Evolutionary conservation across 768 basidiomycete genomes (phyloP).

Genomic region (Lepiota venenata): DNA sequence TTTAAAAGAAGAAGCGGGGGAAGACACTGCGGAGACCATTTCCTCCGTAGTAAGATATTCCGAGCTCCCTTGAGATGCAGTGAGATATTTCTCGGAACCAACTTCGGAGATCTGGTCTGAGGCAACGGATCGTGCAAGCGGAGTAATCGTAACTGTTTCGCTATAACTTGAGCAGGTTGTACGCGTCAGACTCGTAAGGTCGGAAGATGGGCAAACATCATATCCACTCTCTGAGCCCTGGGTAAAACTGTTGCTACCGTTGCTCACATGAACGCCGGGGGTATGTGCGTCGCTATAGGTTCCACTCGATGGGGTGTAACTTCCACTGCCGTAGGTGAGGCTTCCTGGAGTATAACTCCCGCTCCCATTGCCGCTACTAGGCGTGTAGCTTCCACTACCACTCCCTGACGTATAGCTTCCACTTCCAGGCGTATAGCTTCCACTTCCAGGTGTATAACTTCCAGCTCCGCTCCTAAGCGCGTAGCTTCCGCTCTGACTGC

Average conservation of each 20-base stretch:
- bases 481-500: slow-evolving; percentile 15
- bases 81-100: slow-evolving; percentile 37
- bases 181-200: slow-evolving; percentile 37
- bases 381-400: slow-evolving; percentile 16
- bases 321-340: slow-evolving; percentile 16
- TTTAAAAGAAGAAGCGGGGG: slow-evolving; percentile 28
- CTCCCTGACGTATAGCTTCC: slow-evolving; percentile 8
- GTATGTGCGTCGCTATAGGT: slow-evolving; percentile 3
- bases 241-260: slow-evolving; percentile 22
- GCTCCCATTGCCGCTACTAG: slow-evolving; percentile 13
- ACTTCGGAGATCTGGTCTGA: slow-evolving; percentile 23
- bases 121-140: slow-evolving; percentile 25
- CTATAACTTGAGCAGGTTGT: slow-evolving; percentile 21
- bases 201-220: slow-evolving; percentile 51
- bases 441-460: slow-evolving; percentile 14
- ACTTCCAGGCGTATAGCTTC: slow-evolving; percentile 15
- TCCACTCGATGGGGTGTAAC: slow-evolving; percentile 15
- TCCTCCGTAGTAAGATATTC: slow-evolving; percentile 43
- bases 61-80: slow-evolving; percentile 47
- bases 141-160: slow-evolving; percentile 31
- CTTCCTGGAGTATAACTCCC: slow-evolving; percentile 12
- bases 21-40: slow-evolving; percentile 28
- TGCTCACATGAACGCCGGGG: slow-evolving; percentile 12
- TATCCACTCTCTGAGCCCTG: slow-evolving; percentile 49
- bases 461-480: slow-evolving; percentile 17